These are phyloP conservation scores for Phytophthora sp. DNA, from an alignment of 352 stramenopile species.

Conservation along the genomic window DNA sequence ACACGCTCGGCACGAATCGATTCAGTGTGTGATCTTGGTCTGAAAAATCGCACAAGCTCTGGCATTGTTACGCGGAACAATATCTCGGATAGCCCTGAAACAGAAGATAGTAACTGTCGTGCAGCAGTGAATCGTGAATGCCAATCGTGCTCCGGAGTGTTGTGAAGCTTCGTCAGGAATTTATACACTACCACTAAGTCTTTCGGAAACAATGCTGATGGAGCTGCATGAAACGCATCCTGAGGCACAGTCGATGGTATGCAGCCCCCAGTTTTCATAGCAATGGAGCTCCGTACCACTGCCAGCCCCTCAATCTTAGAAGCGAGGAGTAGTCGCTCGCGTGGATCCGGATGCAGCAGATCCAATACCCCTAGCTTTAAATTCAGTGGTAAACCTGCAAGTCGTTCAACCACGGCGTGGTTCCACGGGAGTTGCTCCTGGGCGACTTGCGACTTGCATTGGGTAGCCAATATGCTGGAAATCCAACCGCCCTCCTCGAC, in stretches of 20 bases:
- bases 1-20: slow-evolving; percentile 50
- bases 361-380: slow-evolving; percentile 62
- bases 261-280: background rate
- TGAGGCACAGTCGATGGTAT: slow-evolving; percentile 7
- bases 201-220: slow-evolving; percentile 48
- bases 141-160: slow-evolving; percentile 36
- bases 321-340: slow-evolving; percentile 37
- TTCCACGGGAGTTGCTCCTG: slow-evolving; percentile 35
- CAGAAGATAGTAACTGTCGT: slow-evolving; percentile 36
- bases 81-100: slow-evolving; percentile 48
- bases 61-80: slow-evolving; percentile 58
- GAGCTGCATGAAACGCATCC: slow-evolving; percentile 30
- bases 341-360: slow-evolving; percentile 55
- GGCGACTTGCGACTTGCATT: background rate
- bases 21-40: slow-evolving; percentile 44
- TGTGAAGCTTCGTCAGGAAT: slow-evolving; percentile 54
- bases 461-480: slow-evolving; percentile 19
- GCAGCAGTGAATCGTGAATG: slow-evolving; percentile 43
- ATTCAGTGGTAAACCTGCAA: slow-evolving; percentile 43
- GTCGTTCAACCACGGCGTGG: slow-evolving; percentile 22
- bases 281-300: slow-evolving; percentile 2
- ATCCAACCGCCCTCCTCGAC: slow-evolving; percentile 34
- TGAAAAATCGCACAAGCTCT: slow-evolving; percentile 62
- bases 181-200: slow-evolving; percentile 53
- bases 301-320: slow-evolving; percentile 37